Base-by-base conservation (phyloP, 2,329 filamentous ascomycete genomes). In the Clarireedia paspali region DNA sequence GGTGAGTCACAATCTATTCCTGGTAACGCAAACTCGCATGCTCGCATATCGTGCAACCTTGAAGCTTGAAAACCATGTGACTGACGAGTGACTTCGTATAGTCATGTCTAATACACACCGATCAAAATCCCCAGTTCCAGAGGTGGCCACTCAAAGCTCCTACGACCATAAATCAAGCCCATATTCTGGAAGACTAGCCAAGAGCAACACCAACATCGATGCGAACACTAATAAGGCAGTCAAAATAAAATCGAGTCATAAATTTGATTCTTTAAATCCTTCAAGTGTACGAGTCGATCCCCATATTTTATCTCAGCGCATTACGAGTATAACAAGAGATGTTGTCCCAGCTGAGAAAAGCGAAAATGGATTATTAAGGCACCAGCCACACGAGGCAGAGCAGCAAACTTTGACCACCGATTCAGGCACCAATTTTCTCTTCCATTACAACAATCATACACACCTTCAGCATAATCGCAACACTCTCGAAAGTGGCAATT, bases 1-100 rank as follows among this genome's bases (percentile, higher is more conserved):
- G 26, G 52, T 55, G 52, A 55, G 52, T 55, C 52, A 55, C 46
- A 44, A 54, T 54, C 39, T 42, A 42, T 42, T 42, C 39, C 10
- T 42, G 39, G 39, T 20, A 42, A 42, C 15, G 9, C 39, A 42
- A 20, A 42, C 30, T 34, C 26, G 26, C 26, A 27, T 27, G 26
- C 26, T 27, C 26, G 26, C 26, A 27, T 27, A 6, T 27, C 7
- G 26, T 27, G 27, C 30, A 34, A 34, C 10, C 30, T 34, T 34
- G 30, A 9, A 34, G 10, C 30, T 34, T 34, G 17, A 14, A 51
- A 20, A 12, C 14, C 17, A 54, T 54, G 44, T 54, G 44, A 49
- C 44, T 48, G 45, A 48, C 20, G 42, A 20, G 14, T 3, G 15
- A 27, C 2, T 48, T 40, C 26, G 10, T 30, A n/a, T 54, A 49